These are phyloP conservation scores for Podaxis sp. DNA, from an alignment of 768 basidiomycete species.

Conservation along the genomic window DNA sequence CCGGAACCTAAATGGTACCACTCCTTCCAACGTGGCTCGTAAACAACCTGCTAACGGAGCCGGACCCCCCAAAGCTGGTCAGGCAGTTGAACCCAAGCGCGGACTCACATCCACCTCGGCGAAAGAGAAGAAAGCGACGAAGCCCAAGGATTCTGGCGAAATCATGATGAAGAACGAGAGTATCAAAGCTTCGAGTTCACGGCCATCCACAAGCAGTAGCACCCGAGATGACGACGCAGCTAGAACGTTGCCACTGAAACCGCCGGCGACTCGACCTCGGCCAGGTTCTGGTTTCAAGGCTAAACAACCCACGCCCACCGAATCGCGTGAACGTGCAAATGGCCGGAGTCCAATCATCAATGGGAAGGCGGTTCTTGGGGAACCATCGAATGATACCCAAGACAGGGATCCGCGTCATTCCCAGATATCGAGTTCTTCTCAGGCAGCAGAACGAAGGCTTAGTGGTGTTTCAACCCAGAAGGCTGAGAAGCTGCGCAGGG, in stretches of 20 bases:
- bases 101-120: constrained; percentile 45
- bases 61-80: constrained; percentile 6
- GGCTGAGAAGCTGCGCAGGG: constrained; percentile 4
- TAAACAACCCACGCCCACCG: constrained; percentile 11
- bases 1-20: constrained; percentile 20
- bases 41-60: constrained; percentile 6
- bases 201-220: constrained; percentile 17
- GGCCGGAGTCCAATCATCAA: constrained; percentile 13
- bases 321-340: constrained; percentile 1
- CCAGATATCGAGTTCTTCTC: background rate
- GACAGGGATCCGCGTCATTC: background rate
- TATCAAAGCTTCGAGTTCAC: constrained; percentile 24
- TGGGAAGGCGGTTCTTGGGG: constrained; percentile 7
- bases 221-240: constrained; percentile 18
- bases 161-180: constrained; percentile 52
- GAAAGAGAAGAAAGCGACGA: constrained; percentile 49
- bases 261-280: constrained; percentile 8
- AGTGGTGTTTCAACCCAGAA: background rate
- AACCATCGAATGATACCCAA: background rate
- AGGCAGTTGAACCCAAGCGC: constrained; percentile 36
- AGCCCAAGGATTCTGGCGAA: constrained; percentile 37
- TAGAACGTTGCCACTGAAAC: constrained; percentile 9
- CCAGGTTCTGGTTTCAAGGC: constrained; percentile 19
- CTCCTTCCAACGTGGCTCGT: constrained; percentile 3
- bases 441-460: constrained; percentile 3